Percentiles rank a stretch among this genome's conserved stretches.
Conservation (phyloP, 495 filamentous ascomycete species). For the Xylaria curta region DNA sequence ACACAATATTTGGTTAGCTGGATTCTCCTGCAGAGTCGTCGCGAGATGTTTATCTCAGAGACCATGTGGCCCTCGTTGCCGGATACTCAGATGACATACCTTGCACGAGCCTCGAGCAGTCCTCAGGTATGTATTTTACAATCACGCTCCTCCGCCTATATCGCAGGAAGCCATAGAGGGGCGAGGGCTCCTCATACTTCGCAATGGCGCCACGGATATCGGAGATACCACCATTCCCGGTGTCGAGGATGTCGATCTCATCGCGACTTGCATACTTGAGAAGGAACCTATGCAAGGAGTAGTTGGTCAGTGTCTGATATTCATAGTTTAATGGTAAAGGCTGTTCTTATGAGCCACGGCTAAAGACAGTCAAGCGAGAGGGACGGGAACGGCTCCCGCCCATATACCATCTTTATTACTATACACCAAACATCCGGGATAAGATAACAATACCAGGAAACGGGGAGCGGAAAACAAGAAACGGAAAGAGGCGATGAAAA, state of each 20-base stretch:
- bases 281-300: slow-evolving; percentile 73
- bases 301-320: slow-evolving; percentile 29
- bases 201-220: slow-evolving; percentile 82
- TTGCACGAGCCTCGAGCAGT: slow-evolving; percentile 86
- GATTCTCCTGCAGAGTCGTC: background rate
- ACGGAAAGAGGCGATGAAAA: background rate
- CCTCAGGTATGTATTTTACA: slow-evolving; percentile 90
- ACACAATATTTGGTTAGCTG: slow-evolving; percentile 15
- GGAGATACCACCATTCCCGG: slow-evolving; percentile 81
- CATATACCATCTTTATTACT: background rate
- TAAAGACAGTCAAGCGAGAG: slow-evolving; percentile 20
- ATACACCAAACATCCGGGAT: background rate
- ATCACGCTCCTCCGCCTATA: slow-evolving; percentile 91
- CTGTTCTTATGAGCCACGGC: background rate
- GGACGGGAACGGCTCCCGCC: slow-evolving; percentile 10
- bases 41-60: background rate
- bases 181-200: slow-evolving; percentile 79
- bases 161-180: slow-evolving; percentile 88
- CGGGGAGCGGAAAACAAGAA: background rate
- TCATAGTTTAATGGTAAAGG: background rate
- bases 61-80: slow-evolving; percentile 20
- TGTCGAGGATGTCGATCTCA: slow-evolving; percentile 78
- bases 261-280: slow-evolving; percentile 91
- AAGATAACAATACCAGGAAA: slow-evolving; percentile 17
- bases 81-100: slow-evolving; percentile 59